Evolutionary conservation across 2,329 filamentous ascomycete genomes (phyloP), one percentile per base, ranked within the genome.

Genomic region (Anthostomella pinea): DNA sequence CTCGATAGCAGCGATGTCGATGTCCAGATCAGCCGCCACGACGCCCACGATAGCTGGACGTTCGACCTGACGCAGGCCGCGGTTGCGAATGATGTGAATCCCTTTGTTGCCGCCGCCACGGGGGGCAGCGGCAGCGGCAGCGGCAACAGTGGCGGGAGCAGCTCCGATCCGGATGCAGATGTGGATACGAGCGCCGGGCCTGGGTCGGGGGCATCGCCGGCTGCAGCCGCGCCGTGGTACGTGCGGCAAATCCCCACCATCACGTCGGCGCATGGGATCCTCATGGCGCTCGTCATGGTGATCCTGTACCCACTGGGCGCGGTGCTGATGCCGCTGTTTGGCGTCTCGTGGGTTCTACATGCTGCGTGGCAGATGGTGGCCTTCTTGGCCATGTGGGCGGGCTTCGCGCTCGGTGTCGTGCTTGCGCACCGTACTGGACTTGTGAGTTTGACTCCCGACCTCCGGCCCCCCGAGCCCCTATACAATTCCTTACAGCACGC

Each of bases 231-330:
- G 8, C 33, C 37, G 15, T 34, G 38, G 14, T 39, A n/a, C 21
- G 4, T 47, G 23, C 33, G 36, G 35, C 21, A 45, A 35, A 46
- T 49, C 24, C 44, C 38, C 32, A 42, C 30, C 31, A 29, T 45
- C 29, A 13, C 5, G 35, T 30, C 30, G 35, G 45, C 21, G 27
- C 79, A 83, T 43, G 80, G 78, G 31, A 66, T 79, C 47, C 62
- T 83, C 51, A 79, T 83, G 77, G 69, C 71, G 17, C 53, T 82
- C 29, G 72, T 75, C 13, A 79, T 82, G 46, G 68, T 75, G 3
- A 51, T 75, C 9, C 60, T 80, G 15, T 83, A 80, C 45, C 81
- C 81, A 1, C 46, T 81, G 3, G 81, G 79, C 5, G 69, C 79
- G 7, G 62, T 78, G 3, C 54, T 81, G 25, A 81, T 83, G 72